Evolutionary conservation across 257 asterid genomes (phyloP), one percentile per base, ranked within the genome.

Genomic region (Apocynum venetum): DNA sequence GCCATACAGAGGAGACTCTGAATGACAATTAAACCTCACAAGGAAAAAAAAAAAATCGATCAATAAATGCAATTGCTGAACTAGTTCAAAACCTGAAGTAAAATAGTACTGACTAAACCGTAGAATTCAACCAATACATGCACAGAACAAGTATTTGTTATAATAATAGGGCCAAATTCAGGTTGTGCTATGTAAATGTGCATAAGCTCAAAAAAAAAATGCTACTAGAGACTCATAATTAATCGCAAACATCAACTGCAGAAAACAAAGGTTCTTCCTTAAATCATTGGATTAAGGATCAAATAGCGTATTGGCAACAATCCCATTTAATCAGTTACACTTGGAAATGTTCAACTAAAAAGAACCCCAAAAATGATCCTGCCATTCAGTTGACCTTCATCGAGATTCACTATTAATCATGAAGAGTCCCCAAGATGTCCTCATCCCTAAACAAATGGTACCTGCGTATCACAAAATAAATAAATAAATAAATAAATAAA

Each of bases 371-470:
- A 44, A 7, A 8, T 0, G 25, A 19, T 1, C 71, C 51, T 35
- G 48, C 19, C 13, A 46, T 25, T 19, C 64, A 14, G 17, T 7
- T 48, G 47, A 52, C 49, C 41, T 72, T 57, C 35, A 72, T 51
- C 70, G 46, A 79, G 52, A 12, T 2, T 17, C 19, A 64, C 12
- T 25, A 38, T 81, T 81, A 82, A 6, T 78, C 85, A 40, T 67
- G 77, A 49, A 82, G 79, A 1, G 76, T 73, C 25, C 85, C 85
- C 76, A 82, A 40, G 52, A 82, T 77, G 41, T 82, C 85, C 79
- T 82, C 85, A 57, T 82, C 85, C 74, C 85, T 73, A 57, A 55
- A 82, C 63, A 82, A 67, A 68, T 77, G 81, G 57, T 44, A 77
- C 85, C 85, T 82, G 79, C 81, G 68, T 19, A 68, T 41, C 59